A percentile compares a stretch with the other conserved stretches of the same genome.
phyloP scores from a whole-genome alignment of 805 yeast species.

The Candida suzukii region DNA sequence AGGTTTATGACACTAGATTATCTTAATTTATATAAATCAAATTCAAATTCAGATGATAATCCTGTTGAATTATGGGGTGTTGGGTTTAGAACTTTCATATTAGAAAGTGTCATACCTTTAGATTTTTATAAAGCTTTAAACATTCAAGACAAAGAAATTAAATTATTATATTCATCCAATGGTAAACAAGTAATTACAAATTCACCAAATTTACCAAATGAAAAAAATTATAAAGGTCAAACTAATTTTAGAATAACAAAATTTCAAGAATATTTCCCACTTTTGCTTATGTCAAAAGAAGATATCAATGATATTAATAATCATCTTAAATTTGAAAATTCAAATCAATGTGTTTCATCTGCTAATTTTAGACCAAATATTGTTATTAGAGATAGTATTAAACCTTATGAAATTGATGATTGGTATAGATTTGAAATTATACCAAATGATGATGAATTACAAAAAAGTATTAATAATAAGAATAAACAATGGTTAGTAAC shows the following conservation, averaged over 20 bases:
- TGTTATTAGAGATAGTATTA: slow-evolving; percentile 10
- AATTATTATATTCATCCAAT: slow-evolving; percentile 12
- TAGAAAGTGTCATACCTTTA: slow-evolving; percentile 15
- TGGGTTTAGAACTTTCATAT: slow-evolving; percentile 12
- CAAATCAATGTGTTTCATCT: slow-evolving; percentile 7
- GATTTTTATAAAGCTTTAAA: slow-evolving; percentile 12
- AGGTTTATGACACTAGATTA: not conserved
- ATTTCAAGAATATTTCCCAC: slow-evolving; percentile 26
- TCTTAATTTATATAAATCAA: not conserved
- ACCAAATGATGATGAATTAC: slow-evolving; percentile 4
- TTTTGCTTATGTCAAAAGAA: slow-evolving; percentile 17
- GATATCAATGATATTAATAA: slow-evolving; percentile 10
- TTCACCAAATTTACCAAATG: slow-evolving; percentile 15
- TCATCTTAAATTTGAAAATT: slow-evolving; percentile 7
- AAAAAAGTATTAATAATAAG: slow-evolving; percentile 1
- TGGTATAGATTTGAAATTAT: slow-evolving; percentile 18
- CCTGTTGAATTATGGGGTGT: slow-evolving; percentile 2
- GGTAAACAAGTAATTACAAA: slow-evolving; percentile 20
- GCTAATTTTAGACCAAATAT: slow-evolving; percentile 21
- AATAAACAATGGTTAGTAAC: slow-evolving; percentile 17
- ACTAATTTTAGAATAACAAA: slow-evolving; percentile 12
- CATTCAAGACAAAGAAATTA: slow-evolving; percentile 9
- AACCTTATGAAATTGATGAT: slow-evolving; percentile 20
- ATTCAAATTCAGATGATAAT: not conserved
- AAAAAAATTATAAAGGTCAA: slow-evolving; percentile 15